Evolutionary conservation across 116 monocot species (phyloP).

Genomic region (Dioscorea cayenensis): DNA sequence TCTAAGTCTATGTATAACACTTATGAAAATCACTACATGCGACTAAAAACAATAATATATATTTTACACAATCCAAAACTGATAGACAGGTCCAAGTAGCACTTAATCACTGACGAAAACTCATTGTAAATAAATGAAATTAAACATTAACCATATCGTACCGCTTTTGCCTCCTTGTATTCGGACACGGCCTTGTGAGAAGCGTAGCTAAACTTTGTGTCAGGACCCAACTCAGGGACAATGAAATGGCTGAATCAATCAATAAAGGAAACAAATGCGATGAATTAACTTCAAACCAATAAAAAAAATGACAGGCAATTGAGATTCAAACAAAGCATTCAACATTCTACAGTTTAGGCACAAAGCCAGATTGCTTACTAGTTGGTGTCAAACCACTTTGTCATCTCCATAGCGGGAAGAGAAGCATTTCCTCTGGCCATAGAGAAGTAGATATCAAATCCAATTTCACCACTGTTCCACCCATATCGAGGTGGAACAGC

Average conservation of each 20-base stretch:
- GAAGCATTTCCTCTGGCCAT: slow-evolving; percentile 44
- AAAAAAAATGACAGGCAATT: background rate
- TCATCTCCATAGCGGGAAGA: slow-evolving; percentile 46
- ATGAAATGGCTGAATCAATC: slow-evolving; percentile 41
- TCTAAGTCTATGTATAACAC: too few species aligned
- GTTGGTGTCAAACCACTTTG: slow-evolving; percentile 53
- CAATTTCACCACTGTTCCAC: slow-evolving; percentile 32
- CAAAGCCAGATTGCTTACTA: slow-evolving; percentile 16
- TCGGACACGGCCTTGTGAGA: slow-evolving; percentile 57
- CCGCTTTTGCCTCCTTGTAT: slow-evolving; percentile 54
- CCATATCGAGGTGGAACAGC: slow-evolving; percentile 36
- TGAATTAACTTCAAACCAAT: too few species aligned
- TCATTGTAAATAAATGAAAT: background rate
- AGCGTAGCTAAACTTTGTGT: slow-evolving; percentile 34
- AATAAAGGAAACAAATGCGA: background rate
- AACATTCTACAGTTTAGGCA: background rate
- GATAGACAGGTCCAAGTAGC: too few species aligned
- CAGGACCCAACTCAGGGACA: slow-evolving; percentile 50
- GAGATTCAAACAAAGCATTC: background rate
- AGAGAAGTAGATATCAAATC: slow-evolving; percentile 33
- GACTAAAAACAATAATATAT: too few species aligned
- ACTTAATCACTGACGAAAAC: background rate
- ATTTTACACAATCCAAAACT: too few species aligned
- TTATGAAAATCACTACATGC: too few species aligned
- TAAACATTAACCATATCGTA: slow-evolving; percentile 3